Base-by-base conservation (phyloP, 78 protist genomes). In the Parvularia atlantis region DNA sequence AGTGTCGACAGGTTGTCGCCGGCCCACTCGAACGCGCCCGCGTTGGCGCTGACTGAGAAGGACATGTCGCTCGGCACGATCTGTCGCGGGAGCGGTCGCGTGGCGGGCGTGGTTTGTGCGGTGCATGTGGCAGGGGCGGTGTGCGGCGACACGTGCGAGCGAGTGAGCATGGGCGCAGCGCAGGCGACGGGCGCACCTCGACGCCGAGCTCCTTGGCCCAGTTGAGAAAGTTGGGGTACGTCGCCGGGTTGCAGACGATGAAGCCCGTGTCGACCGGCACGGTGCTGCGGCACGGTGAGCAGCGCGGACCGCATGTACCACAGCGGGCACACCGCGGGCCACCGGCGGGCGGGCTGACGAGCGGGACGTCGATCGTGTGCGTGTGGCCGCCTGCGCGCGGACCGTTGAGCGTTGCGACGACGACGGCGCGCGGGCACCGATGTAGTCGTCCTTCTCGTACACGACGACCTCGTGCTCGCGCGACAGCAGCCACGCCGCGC, bases 361-460 rank as follows among this genome's bases (percentile, higher is more conserved):
- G n/a, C n/a, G n/a, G n/a, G n/a, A n/a, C n/a, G n/a, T n/a, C n/a
- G n/a, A n/a, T n/a, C n/a, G n/a, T n/a, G n/a, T n/a, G n/a, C n/a
- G n/a, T n/a, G n/a, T n/a, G n/a, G n/a, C n/a, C n/a, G n/a, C n/a
- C n/a, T n/a, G n/a, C n/a, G n/a, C n/a, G n/a, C n/a, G n/a, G n/a
- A n/a, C n/a, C n/a, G n/a, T n/a, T n/a, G n/a, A n/a, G n/a, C n/a
- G n/a, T n/a, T n/a, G n/a, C n/a, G n/a, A n/a, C n/a, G n/a, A n/a
- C n/a, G n/a, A n/a, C n/a, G n/a, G n/a, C n/a, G 79, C 66, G 33
- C 66, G 79, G 20, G 74, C 79, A 37, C 79, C 79, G n/a, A 74
- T 66, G 44, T 74, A 74, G 57, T 52, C 41, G 19, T 73, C 79
- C 46, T 74, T 74, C 43, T 74, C 79, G 58, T 39, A 74, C 2